phyloP scores from a whole-genome alignment of 768 basidiomycete species.

The Kwoniella mangroviensis region DNA sequence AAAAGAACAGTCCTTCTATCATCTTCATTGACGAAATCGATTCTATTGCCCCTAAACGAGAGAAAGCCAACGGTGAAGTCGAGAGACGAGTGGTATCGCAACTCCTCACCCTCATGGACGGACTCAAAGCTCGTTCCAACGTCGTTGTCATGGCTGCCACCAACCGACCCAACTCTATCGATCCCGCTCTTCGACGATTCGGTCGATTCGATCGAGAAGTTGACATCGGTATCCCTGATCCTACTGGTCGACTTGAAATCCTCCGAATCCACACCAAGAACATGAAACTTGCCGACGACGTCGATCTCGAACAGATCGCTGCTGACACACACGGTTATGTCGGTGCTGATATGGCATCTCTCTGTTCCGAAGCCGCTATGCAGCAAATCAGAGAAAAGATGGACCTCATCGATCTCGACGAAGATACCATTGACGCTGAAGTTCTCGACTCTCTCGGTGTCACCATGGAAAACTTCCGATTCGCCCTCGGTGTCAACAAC shows the following conservation, averaged over 20 bases:
- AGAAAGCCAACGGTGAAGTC: slow-evolving; percentile 99
- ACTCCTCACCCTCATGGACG: slow-evolving; percentile 97
- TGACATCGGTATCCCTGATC: slow-evolving; percentile 98
- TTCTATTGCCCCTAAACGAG: slow-evolving; percentile 99
- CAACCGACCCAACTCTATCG: slow-evolving; percentile 91
- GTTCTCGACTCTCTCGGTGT: slow-evolving; percentile 98
- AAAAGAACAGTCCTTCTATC: slow-evolving; percentile 99
- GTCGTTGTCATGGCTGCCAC: slow-evolving; percentile 99
- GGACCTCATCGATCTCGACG: slow-evolving; percentile 66
- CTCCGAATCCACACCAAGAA: slow-evolving; percentile 99
- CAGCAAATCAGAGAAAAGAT: slow-evolving; percentile 99
- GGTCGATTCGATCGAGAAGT: slow-evolving; percentile 99
- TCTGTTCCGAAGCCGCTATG: slow-evolving; percentile 99
- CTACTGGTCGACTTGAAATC: slow-evolving; percentile 97
- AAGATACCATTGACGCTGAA: slow-evolving; percentile 97
- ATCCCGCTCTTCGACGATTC: slow-evolving; percentile 97
- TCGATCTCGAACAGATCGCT: slow-evolving; percentile 97
- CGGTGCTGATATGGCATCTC: slow-evolving; percentile 93
- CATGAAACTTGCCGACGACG: slow-evolving; percentile 97
- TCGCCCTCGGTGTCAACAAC: slow-evolving; percentile 95
- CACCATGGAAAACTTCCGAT: slow-evolving; percentile 99
- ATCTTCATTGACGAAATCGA: slow-evolving; percentile 98
- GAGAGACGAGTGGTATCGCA: slow-evolving; percentile 99
- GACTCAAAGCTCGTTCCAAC: slow-evolving; percentile 96
- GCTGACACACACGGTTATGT: slow-evolving; percentile 99